A percentile compares a stretch with the other conserved stretches of the same genome.
Evolutionary conservation across 1,139 yeast species (phyloP).

Genomic region (Taphrina sp.): DNA sequence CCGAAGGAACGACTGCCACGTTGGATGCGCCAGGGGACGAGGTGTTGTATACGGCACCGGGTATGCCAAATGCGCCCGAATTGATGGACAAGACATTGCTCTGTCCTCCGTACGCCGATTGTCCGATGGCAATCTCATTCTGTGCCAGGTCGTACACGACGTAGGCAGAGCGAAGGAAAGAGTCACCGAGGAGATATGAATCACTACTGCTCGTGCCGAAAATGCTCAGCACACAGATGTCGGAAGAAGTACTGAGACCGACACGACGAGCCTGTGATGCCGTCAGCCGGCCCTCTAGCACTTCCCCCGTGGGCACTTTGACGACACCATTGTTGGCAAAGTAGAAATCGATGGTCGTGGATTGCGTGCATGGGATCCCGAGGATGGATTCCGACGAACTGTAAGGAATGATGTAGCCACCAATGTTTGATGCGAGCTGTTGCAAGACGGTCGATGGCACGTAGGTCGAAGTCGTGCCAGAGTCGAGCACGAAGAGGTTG

Average conservation of each 20-base stretch:
- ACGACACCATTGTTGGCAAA: constrained; percentile 49
- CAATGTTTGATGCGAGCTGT: constrained; percentile 47
- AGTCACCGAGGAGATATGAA: constrained; percentile 60
- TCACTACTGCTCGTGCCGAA: constrained; percentile 32
- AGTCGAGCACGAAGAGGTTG: constrained; percentile 54
- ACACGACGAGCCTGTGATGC: constrained; percentile 29
- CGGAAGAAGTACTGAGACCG: constrained; percentile 30
- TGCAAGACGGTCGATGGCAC: constrained; percentile 49
- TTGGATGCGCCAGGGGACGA: constrained; percentile 26
- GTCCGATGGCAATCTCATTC: constrained; percentile 65
- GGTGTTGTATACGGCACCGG: constrained; percentile 24
- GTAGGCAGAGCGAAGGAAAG: constrained; percentile 69
- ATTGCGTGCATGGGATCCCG: constrained; percentile 38
- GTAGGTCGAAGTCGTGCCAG: constrained; percentile 63
- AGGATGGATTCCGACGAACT: constrained; percentile 39
- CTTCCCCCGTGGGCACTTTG: constrained; percentile 44
- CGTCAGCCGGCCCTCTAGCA: constrained; percentile 31
- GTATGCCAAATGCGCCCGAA: constrained; percentile 17
- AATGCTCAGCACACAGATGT: constrained; percentile 34
- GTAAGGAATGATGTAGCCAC: constrained; percentile 44
- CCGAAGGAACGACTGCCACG: constrained; percentile 21
- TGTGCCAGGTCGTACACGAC: constrained; percentile 74
- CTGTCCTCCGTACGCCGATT: constrained; percentile 45
- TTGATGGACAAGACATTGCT: constrained; percentile 8
- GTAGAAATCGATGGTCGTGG: constrained; percentile 43